phyloP scores from a whole-genome alignment of 495 filamentous ascomycete genomes.

The Choiromyces venosus region DNA sequence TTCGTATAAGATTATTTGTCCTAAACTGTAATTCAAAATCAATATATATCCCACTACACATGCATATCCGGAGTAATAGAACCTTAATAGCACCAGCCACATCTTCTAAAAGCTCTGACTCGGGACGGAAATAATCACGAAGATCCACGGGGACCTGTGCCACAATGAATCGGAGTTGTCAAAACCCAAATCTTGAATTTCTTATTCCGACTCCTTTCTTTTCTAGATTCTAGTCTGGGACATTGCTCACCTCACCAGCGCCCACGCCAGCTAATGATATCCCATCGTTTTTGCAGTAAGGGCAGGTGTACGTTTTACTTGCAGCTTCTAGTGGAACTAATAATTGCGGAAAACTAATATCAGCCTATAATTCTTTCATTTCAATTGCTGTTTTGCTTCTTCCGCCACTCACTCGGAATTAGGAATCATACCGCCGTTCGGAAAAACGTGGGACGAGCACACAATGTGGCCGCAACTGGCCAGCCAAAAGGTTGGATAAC shows the following conservation, averaged over 20 bases:
- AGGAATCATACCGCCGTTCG: slow-evolving; percentile 24
- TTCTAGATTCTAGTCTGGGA: slow-evolving; percentile 10
- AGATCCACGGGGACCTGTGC: slow-evolving; percentile 32
- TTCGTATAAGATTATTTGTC: slow-evolving; percentile 31
- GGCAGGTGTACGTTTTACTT: slow-evolving; percentile 29
- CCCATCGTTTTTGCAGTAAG: slow-evolving; percentile 32
- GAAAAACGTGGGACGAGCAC: slow-evolving; percentile 35
- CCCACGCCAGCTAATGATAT: slow-evolving; percentile 35
- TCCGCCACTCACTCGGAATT: slow-evolving; percentile 2
- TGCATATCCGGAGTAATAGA: not conserved
- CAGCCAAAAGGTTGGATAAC: slow-evolving; percentile 29
- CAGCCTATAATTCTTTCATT: slow-evolving; percentile 2
- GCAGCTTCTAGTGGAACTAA: slow-evolving; percentile 30
- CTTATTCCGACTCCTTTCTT: slow-evolving; percentile 20
- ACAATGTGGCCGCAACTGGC: slow-evolving; percentile 40
- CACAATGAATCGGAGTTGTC: slow-evolving; percentile 4
- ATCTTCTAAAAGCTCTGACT: slow-evolving; percentile 36
- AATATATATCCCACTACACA: not conserved
- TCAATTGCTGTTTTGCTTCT: not conserved
- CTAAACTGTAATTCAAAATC: slow-evolving; percentile 32
- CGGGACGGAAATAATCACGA: slow-evolving; percentile 36
- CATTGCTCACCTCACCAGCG: slow-evolving; percentile 36
- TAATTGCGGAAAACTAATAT: slow-evolving; percentile 2
- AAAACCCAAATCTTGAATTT: slow-evolving; percentile 5
- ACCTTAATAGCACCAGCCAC: slow-evolving; percentile 39